Percentiles rank a stretch among this genome's conserved stretches.
Evolutionary conservation across 768 basidiomycete genomes (phyloP).

Genomic region (Guyanaporus albipodus): DNA sequence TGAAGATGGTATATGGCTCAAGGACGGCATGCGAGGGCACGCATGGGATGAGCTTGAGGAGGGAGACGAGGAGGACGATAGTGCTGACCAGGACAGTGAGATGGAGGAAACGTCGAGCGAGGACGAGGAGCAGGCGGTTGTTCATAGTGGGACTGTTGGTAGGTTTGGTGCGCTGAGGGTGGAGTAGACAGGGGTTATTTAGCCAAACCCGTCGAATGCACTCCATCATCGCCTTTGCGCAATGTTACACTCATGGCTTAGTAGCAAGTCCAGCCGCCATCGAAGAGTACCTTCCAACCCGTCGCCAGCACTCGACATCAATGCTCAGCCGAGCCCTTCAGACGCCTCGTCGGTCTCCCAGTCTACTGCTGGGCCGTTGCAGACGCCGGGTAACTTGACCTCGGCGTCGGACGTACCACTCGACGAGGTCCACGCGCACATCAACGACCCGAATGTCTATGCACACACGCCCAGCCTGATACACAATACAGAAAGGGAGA

Average conservation of each 20-base stretch:
- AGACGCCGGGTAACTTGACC: slow-evolving; percentile 8
- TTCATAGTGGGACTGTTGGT: slow-evolving; percentile 10
- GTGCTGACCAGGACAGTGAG: slow-evolving; percentile 20
- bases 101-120: slow-evolving; percentile 17
- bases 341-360: slow-evolving; percentile 16
- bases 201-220: slow-evolving; percentile 1
- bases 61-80: slow-evolving; percentile 33
- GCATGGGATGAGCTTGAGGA: slow-evolving; percentile 21
- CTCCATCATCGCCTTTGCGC: neutral
- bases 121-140: slow-evolving; percentile 12
- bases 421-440: slow-evolving; percentile 23
- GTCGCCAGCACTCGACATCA: neutral
- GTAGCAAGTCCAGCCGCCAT: slow-evolving; percentile 28
- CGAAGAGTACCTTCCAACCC: slow-evolving; percentile 5
- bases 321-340: slow-evolving; percentile 6
- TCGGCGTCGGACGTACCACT: slow-evolving; percentile 20
- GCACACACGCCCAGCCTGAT: slow-evolving; percentile 15
- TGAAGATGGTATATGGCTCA: slow-evolving; percentile 58
- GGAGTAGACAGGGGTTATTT: slow-evolving; percentile 15
- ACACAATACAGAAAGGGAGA: slow-evolving; percentile 12
- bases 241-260: slow-evolving; percentile 31
- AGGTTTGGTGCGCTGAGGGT: slow-evolving; percentile 33
- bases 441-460: slow-evolving; percentile 26
- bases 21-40: slow-evolving; percentile 23
- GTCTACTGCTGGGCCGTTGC: slow-evolving; percentile 15